Evolutionary conservation across 2,329 filamentous ascomycete species (phyloP), one percentile per base, ranked within the genome.

Genomic region (Cordyceps sp.): DNA sequence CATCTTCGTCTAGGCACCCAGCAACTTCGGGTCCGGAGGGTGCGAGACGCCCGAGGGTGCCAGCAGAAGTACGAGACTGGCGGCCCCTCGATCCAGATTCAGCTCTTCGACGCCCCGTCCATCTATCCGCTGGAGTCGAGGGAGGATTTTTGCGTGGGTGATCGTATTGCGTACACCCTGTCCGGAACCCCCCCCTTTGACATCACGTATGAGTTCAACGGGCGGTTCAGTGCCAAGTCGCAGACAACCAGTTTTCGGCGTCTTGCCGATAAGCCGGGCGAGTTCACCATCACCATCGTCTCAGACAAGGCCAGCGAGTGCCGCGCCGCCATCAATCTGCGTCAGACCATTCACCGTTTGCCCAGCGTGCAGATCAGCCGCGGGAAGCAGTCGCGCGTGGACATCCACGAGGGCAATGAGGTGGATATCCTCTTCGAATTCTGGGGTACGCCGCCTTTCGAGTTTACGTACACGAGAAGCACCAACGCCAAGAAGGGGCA

Each of bases 391-490:
- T 72, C 76, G 6, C 74, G 80, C 42, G 77, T 92, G 23, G 90
- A 96, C 49, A 98, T 98, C 39, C 92, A 96, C 52, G 88, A 98
- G 60, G 90, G 90, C 43, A 85, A 85, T 38, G 81, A 92, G 50
- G 85, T 90, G 1, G 83, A 94, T 49, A 85, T 98, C 32, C 61
- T 84, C 7, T 96, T 98, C 45, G 82, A 93, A 46, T 98, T 98
- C 57, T 86, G 81, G 62, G 90, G 92, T 35, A 86, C 82, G 6
- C 85, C 90, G 38, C 90, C 90, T 1, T 98, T 98, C 47, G 90
- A 96, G 56, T 98, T 96, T 50, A 94, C 88, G 35, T 96, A 93
- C 53, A 96, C 85, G 15, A 70, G 90, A 38, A 90, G 79, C 54
- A 83, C 83, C 28, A 93, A 93, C 50, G 76, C 75, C 33, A 78